Evolutionary conservation across 768 basidiomycete species (phyloP).

Genomic region (Galerina sulciceps): DNA sequence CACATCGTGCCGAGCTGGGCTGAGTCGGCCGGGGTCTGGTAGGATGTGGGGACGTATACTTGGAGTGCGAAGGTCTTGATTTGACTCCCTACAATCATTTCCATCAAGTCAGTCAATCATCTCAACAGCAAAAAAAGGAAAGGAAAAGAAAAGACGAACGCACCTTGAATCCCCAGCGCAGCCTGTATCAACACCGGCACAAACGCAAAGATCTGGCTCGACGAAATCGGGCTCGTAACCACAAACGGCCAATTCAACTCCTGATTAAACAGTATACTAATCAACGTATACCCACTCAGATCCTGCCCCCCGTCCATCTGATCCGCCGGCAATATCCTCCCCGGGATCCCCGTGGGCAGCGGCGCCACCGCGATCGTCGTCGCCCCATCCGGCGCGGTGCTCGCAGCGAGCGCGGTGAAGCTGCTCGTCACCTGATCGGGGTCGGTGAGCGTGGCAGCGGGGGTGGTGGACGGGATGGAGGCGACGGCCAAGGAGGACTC

Average conservation of each 20-base stretch:
- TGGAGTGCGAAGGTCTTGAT: constrained; percentile 59
- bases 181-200: constrained; percentile 50
- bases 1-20: constrained; percentile 67
- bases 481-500: constrained; percentile 45
- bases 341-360: constrained; percentile 66
- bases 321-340: constrained; percentile 54
- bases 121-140: neutral
- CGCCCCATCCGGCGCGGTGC: constrained; percentile 22
- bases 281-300: constrained; percentile 46
- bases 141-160: constrained; percentile 17
- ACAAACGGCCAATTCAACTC: constrained; percentile 75
- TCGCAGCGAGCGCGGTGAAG: constrained; percentile 10
- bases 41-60: constrained; percentile 68
- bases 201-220: constrained; percentile 79
- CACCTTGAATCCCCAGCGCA: constrained; percentile 40
- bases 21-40: constrained; percentile 51
- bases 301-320: constrained; percentile 28
- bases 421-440: constrained; percentile 49
- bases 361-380: constrained; percentile 33
- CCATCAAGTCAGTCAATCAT: neutral
- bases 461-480: constrained; percentile 33
- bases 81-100: constrained; percentile 34
- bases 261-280: constrained; percentile 68
- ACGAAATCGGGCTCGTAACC: constrained; percentile 54
- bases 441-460: constrained; percentile 37